Conservation (phyloP, 495 filamentous ascomycete genomes). For the Cercophora newfieldiana region DNA sequence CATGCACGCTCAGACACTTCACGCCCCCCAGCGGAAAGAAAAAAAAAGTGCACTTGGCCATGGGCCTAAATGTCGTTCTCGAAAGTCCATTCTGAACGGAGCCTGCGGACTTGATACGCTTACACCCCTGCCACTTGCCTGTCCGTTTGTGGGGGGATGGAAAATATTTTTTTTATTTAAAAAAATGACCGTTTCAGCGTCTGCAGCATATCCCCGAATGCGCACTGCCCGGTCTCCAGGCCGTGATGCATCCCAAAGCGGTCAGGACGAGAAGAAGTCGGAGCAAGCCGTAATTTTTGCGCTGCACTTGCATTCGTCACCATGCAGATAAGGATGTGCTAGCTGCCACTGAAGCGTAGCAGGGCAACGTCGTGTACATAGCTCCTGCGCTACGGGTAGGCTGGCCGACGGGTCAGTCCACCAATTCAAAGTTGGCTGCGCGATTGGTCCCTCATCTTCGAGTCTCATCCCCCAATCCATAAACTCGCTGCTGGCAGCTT, state of each 20-base stretch:
- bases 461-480: background rate
- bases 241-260: background rate
- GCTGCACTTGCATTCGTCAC: background rate
- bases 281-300: background rate
- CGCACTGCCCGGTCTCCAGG: background rate
- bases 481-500: background rate
- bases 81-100: background rate
- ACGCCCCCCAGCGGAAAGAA: background rate
- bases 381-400: background rate
- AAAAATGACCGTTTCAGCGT: background rate
- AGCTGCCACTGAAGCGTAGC: background rate
- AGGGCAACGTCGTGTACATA: background rate
- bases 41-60: background rate
- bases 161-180: background rate
- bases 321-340: background rate
- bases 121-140: background rate
- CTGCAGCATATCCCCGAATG: background rate
- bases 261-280: background rate
- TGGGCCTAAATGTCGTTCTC: background rate
- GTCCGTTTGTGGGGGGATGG: background rate
- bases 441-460: background rate
- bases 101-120: background rate
- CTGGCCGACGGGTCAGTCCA: background rate
- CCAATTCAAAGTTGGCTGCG: background rate
- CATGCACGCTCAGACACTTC: slow-evolving; percentile 24